Conservation (phyloP, 2,329 filamentous ascomycete genomes). For the Helicocarpus griseus region DNA sequence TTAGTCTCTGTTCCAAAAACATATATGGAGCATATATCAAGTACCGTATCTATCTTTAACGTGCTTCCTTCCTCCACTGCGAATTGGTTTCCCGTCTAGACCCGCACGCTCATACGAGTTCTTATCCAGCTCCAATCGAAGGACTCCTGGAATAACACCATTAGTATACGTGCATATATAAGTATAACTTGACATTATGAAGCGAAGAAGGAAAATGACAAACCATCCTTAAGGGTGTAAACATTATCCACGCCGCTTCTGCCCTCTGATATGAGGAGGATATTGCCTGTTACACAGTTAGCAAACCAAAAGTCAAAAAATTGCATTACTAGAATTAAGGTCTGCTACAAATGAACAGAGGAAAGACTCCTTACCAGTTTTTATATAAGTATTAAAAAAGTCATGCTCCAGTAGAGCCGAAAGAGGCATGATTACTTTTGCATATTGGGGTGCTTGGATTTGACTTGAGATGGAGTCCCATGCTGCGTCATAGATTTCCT, state of each 20-base stretch:
- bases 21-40: constrained; percentile 11
- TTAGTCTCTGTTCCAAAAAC: constrained; percentile 10
- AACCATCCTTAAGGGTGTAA: constrained; percentile 62
- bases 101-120: constrained; percentile 76
- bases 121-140: constrained; percentile 70
- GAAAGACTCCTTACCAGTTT: constrained; percentile 47
- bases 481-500: constrained; percentile 48
- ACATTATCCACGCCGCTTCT: constrained; percentile 59
- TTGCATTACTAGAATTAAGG: neutral
- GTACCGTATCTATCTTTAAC: constrained; percentile 65
- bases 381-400: constrained; percentile 80
- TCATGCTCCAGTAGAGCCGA: constrained; percentile 60
- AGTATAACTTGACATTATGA: neutral
- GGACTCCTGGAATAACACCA: constrained; percentile 48
- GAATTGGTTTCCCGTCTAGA: constrained; percentile 59
- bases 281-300: constrained; percentile 52
- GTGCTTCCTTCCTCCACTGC: constrained; percentile 50
- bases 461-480: constrained; percentile 42
- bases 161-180: too few relatives aligned
- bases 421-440: constrained; percentile 62
- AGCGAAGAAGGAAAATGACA: constrained; percentile 7
- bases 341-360: neutral
- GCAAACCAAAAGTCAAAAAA: too few relatives aligned
- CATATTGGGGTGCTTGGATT: constrained; percentile 44
- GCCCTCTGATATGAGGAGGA: constrained; percentile 78